Base-by-base conservation (phyloP, 768 basidiomycete species). In the Steccherinum ochraceum region DNA sequence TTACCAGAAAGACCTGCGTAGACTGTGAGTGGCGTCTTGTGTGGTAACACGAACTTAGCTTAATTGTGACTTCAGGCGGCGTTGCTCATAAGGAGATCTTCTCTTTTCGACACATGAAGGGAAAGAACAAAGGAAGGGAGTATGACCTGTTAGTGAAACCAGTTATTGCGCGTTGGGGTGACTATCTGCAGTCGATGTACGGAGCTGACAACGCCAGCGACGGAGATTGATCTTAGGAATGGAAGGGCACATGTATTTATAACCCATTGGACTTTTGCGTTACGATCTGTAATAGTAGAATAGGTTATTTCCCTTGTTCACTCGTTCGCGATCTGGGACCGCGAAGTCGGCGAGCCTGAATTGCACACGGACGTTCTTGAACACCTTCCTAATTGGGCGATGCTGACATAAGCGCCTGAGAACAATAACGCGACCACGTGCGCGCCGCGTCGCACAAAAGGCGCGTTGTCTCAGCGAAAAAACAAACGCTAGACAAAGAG, bases 71-170 rank as follows among this genome's bases (percentile, higher is more conserved):
- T n/a, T 5, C 45, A 83, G 81, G 81, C 56, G 81, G 81, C 13
- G 68, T 58, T 7, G 58, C 76, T 23, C 90, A 93, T 64, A 81
- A 79, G 59, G 90, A 93, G 61, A 89, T 93, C 16, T 93, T 93
- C 62, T 69, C 84, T 35, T 89, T 93, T 59, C 67, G 67, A 40
- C 76, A 81, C 46, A 68, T 62, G 35, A 64, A 61, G 7, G 86
- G 86, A 0, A 63, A 51, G 25, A 77, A 81, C 58, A 72, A 77
- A 52, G 82, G 80, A 5, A 78, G 72, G 54, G 90, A 91, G 65
- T 91, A 85, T 84, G 84, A 89, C 48, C 53, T 65, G 12, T 73
- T 91, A 24, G 85, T 92, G 35, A 80, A 79, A 55, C 86, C 86
- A 40, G 80, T 90, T 4, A 78, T 92, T 46, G 80, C 86, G 61